Evolutionary conservation across 768 basidiomycete species (phyloP).

Genomic region (Mycena filopes): DNA sequence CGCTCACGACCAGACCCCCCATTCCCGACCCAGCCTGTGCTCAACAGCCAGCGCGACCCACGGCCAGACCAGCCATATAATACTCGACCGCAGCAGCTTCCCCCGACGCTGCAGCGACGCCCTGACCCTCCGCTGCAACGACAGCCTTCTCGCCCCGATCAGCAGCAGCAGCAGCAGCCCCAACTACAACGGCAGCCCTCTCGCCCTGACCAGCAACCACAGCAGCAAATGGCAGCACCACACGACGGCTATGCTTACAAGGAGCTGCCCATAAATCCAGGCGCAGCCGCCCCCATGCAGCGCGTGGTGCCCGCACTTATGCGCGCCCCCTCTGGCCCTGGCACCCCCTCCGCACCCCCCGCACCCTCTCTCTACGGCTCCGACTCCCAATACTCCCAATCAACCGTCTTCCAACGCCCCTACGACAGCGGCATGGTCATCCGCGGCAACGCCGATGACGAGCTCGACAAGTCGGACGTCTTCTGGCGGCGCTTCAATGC

Average conservation of each 20-base stretch:
- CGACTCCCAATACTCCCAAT: slow-evolving; percentile 18
- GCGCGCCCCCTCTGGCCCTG: slow-evolving; percentile 7
- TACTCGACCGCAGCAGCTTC: no score
- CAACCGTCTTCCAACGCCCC: slow-evolving; percentile 12
- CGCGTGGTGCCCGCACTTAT: slow-evolving; percentile 15
- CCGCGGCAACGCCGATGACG: slow-evolving; percentile 31
- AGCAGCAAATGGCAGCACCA: neutral
- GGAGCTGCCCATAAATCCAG: slow-evolving; percentile 10
- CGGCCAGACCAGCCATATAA: slow-evolving; percentile 6
- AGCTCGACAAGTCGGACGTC: slow-evolving; percentile 22
- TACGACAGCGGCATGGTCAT: slow-evolving; percentile 22
- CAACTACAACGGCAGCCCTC: slow-evolving; percentile 12
- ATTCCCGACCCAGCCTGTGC: neutral
- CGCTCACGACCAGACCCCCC: no score
- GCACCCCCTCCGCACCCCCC: neutral
- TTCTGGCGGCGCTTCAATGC: slow-evolving; percentile 35
- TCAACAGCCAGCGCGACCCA: slow-evolving; percentile 14
- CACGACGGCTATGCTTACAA: slow-evolving; percentile 2
- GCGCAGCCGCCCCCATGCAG: slow-evolving; percentile 9
- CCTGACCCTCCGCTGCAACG: slow-evolving; percentile 7
- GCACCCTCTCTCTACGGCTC: neutral
- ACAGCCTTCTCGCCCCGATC: slow-evolving; percentile 17
- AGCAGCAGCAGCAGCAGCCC: neutral
- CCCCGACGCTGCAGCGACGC: slow-evolving; percentile 4
- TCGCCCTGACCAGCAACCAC: slow-evolving; percentile 20